Percentiles rank a stretch among this genome's conserved stretches.
Conservation (phyloP, 2,329 filamentous ascomycete species). For the Fonsecaea pedrosoi region DNA sequence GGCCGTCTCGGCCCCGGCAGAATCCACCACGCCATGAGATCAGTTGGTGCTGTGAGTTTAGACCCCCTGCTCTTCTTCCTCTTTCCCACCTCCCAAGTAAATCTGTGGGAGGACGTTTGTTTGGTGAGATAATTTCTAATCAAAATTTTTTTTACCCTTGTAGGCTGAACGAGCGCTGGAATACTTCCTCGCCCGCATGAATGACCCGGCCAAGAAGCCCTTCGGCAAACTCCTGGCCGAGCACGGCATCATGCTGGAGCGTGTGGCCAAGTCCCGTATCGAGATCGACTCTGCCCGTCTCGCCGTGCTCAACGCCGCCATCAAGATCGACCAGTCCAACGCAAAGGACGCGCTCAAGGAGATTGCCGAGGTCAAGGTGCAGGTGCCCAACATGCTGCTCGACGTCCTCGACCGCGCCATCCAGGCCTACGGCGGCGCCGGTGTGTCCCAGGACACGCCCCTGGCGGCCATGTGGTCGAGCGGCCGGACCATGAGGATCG, state of each 20-base stretch:
- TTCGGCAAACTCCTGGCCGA: slow-evolving; percentile 87
- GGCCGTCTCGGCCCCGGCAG: slow-evolving; percentile 92
- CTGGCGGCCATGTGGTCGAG: slow-evolving; percentile 75
- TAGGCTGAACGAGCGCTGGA: slow-evolving; percentile 82
- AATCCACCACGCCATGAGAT: slow-evolving; percentile 97
- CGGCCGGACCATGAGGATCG: slow-evolving; percentile 83
- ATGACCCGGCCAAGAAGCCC: slow-evolving; percentile 86
- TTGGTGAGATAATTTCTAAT: not conserved
- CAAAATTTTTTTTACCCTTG: not conserved
- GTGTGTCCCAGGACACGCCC: slow-evolving; percentile 93
- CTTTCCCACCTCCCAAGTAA: not conserved
- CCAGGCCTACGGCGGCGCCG: slow-evolving; percentile 88
- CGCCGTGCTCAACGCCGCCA: slow-evolving; percentile 89
- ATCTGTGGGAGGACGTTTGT: too few relatives aligned
- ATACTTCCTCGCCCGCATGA: slow-evolving; percentile 92
- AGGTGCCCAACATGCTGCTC: slow-evolving; percentile 81
- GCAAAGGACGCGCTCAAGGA: slow-evolving; percentile 90
- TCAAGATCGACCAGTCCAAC: slow-evolving; percentile 88
- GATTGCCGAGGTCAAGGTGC: slow-evolving; percentile 93
- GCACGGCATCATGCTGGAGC: slow-evolving; percentile 94
- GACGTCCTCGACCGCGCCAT: slow-evolving; percentile 92
- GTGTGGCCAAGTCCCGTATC: slow-evolving; percentile 88
- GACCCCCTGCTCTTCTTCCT: not conserved
- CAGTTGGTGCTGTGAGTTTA: slow-evolving; percentile 72
- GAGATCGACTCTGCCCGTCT: slow-evolving; percentile 93